Percentiles rank a stretch among this genome's conserved stretches.
phyloP scores from a whole-genome alignment of 1,284 basidiomycete species.

The Tranzscheliella williamsii region DNA sequence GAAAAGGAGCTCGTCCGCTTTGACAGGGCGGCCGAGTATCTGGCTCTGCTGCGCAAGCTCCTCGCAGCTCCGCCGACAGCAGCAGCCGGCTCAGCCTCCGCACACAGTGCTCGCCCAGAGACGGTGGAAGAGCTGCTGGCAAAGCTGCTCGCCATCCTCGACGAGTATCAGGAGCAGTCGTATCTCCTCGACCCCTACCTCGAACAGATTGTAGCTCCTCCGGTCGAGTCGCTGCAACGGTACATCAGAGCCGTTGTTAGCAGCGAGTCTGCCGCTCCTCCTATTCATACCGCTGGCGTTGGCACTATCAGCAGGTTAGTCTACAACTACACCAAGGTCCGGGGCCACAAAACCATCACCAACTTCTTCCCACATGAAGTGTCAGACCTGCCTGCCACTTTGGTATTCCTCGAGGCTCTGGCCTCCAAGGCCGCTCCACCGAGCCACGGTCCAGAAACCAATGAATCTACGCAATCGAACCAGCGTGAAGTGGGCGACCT shows the following conservation, averaged over 20 bases:
- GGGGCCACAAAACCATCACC: conserved; percentile 88
- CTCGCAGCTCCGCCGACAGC: too few relatives aligned
- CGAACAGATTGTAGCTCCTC: conserved; percentile 78
- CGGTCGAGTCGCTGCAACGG: conserved; percentile 64
- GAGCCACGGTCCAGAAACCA: not conserved
- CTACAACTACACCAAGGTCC: conserved; percentile 82
- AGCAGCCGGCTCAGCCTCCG: not conserved
- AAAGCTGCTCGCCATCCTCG: conserved; percentile 63
- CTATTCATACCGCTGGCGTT: not conserved
- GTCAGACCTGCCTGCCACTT: conserved; percentile 74
- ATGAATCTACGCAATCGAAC: not conserved
- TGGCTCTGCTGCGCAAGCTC: conserved; percentile 13
- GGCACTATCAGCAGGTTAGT: conserved; percentile 65
- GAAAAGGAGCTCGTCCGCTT: conserved; percentile 45
- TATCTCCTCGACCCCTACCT: conserved; percentile 94
- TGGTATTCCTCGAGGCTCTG: conserved; percentile 70
- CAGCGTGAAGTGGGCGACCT: not conserved
- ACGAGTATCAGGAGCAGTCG: conserved; percentile 82
- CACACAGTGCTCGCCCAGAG: not conserved
- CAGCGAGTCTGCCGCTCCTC: not conserved
- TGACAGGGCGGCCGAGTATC: conserved; percentile 31
- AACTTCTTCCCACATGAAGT: conserved; percentile 90
- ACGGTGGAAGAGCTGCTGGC: not conserved
- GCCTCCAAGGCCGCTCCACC: too few relatives aligned
- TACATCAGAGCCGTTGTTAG: conserved; percentile 9